Evolutionary conservation across 805 yeast species (phyloP).

Genomic region (Yarrowia sp.): DNA sequence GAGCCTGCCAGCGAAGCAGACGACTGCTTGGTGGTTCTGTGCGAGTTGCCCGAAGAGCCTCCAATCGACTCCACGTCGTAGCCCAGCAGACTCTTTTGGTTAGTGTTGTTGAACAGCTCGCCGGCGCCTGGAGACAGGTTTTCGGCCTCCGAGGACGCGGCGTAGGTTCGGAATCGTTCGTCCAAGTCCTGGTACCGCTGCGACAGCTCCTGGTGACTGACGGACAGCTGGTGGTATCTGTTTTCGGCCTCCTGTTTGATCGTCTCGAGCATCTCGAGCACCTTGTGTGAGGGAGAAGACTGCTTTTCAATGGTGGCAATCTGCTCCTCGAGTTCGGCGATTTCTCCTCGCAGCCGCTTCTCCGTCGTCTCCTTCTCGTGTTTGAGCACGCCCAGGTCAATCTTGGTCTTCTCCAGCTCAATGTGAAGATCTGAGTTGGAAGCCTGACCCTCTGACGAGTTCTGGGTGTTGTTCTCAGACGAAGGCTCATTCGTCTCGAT

Average conservation of each 20-base stretch:
- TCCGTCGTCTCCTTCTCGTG: conserved; percentile 40
- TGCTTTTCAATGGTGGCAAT: conserved; percentile 41
- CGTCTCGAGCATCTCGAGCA: conserved; percentile 41
- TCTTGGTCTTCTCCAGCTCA: conserved; percentile 29
- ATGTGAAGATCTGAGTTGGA: conserved; percentile 23
- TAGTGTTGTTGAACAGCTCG: conserved; percentile 19
- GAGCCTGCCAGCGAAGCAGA: conserved; percentile 26
- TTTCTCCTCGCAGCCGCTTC: conserved; percentile 38
- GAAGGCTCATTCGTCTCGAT: conserved; percentile 10
- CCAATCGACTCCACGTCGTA: conserved; percentile 30
- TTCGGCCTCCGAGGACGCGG: conserved; percentile 27
- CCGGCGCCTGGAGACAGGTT: conserved; percentile 23
- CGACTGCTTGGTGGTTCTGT: conserved; percentile 28
- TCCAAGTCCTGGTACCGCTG: conserved; percentile 45
- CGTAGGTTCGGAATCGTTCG: conserved; percentile 44
- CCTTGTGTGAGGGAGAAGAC: conserved; percentile 36
- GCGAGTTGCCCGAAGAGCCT: conserved; percentile 24
- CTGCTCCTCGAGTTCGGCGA: conserved; percentile 40
- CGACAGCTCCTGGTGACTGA: conserved; percentile 47
- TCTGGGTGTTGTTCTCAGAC: background rate
- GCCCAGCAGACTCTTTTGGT: conserved; percentile 27
- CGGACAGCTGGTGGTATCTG: conserved; percentile 44
- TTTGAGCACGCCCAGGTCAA: conserved; percentile 37
- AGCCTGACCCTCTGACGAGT: conserved; percentile 12
- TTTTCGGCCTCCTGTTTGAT: conserved; percentile 41